Evolutionary conservation across 139 green algal species (phyloP).

Genomic region (Chlorella sp.): DNA sequence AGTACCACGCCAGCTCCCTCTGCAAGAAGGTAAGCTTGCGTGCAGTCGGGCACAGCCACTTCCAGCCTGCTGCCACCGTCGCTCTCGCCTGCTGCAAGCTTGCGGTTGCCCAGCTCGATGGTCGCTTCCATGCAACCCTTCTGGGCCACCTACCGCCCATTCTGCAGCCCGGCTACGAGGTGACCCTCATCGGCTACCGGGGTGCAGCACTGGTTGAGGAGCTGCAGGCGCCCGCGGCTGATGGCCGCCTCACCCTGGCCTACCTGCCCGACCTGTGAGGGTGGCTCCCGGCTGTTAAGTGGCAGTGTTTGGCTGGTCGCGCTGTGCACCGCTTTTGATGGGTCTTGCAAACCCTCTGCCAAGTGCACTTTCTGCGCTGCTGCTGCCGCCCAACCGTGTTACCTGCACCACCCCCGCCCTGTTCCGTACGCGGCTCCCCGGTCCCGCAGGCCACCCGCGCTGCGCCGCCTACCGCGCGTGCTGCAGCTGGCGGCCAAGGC

Average conservation of each 20-base stretch:
- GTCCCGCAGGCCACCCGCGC: constrained; percentile 37
- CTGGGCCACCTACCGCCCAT: no score
- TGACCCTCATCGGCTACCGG: constrained; percentile 73
- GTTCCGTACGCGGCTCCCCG: neutral
- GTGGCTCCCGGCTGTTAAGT: no score
- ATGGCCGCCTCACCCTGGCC: constrained; percentile 49
- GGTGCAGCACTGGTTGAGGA: constrained; percentile 59
- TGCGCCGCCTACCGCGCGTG: constrained; percentile 58
- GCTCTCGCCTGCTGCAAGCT: neutral
- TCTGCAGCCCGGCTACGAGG: constrained; percentile 47
- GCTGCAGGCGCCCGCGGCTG: constrained; percentile 36
- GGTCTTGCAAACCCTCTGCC: no score
- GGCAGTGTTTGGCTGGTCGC: no score
- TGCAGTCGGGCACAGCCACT: no score
- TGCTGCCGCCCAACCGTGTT: no score
- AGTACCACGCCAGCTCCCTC: constrained; percentile 93
- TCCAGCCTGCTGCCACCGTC: no score
- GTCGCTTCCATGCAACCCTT: neutral
- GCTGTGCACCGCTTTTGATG: no score
- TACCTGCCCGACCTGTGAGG: constrained; percentile 46
- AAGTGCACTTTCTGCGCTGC: no score
- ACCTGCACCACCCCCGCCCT: no score
- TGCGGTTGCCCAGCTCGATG: no score
- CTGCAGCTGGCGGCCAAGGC: constrained; percentile 78
- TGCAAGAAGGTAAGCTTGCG: constrained; percentile 54